Base-by-base conservation (phyloP, 2,329 filamentous ascomycete genomes). In the Parascedosporium putredinis region DNA sequence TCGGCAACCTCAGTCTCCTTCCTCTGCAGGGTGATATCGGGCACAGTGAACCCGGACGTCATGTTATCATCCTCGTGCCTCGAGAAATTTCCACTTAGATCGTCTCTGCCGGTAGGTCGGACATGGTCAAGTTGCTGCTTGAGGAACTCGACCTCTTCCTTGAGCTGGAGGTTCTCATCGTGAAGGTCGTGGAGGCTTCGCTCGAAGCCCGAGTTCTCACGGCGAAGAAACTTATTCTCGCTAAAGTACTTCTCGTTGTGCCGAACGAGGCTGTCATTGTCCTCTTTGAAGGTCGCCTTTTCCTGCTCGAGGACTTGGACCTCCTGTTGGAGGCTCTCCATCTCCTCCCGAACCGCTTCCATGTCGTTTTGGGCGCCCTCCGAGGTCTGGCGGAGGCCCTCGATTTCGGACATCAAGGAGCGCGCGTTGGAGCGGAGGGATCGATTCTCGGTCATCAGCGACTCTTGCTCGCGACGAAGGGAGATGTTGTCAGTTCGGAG, bases 1-100 rank as follows among this genome's bases (percentile, higher is more conserved):
- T 66, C 62, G 45, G 59, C 59, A 2, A 60, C 62, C 45, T 61
- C 60, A 3, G 61, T 64, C 51, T 69, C 64, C 49, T 70, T 67
- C 3, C 64, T 67, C 50, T 74, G 69, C 29, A 78, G 66, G 2
- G 76, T 79, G 53, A 79, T 78, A 54, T 80, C 76, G 20, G 76
- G 75, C 51, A 79, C 66, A 55, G 79, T 77, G 56, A 78, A 73
- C 3, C 74, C 76, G 5, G 76, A 79, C 0, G 76, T 79, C 71
- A 79, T 76, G 54, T 78, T 76, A 34, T 78, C 74, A 45, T 70
- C 69, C 6, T 54, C 55, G 9, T 66, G 29, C 59, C 58, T 38
- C 46, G 46, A 24, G 46, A 48, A 48, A 49, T 55, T 51, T 34
- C 44, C 51, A 16, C 45, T 64, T 58, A 12, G 56, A 43, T 70